Evolutionary conservation across 495 filamentous ascomycete genomes (phyloP).

Genomic region (Podospora sp.): DNA sequence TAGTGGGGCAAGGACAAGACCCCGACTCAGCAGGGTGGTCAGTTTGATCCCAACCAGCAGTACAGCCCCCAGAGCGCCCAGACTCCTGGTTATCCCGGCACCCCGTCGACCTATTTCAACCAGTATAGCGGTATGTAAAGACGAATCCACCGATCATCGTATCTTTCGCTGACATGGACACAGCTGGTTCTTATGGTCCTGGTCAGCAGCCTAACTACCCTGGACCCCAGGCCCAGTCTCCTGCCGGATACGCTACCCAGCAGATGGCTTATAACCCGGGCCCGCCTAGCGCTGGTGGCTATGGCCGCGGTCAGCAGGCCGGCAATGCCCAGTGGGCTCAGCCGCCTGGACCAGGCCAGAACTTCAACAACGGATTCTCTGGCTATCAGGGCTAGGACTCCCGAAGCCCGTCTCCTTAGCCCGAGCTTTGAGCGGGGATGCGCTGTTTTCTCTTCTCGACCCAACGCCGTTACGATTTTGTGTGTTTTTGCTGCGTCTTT

Average conservation of each 20-base stretch:
- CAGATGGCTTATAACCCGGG: constrained; percentile 56
- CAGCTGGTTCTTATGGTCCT: constrained; percentile 49
- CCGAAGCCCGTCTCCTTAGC: neutral
- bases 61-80: constrained; percentile 67
- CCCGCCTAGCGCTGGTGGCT: constrained; percentile 76
- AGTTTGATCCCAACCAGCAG: constrained; percentile 79
- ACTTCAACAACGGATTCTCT: constrained; percentile 61
- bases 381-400: constrained; percentile 58
- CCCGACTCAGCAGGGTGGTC: constrained; percentile 68
- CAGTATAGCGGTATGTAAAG: constrained; percentile 78
- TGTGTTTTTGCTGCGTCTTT: constrained; percentile 7
- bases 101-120: constrained; percentile 85
- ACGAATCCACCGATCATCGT: constrained; percentile 34
- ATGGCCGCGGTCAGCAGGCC: constrained; percentile 77
- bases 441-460: constrained; percentile 16
- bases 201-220: constrained; percentile 56
- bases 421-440: neutral
- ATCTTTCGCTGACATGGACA: constrained; percentile 32
- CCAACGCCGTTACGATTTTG: constrained; percentile 15
- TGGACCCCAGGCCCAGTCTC: constrained; percentile 59
- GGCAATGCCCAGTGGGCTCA: constrained; percentile 76
- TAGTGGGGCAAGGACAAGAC: constrained; percentile 99
- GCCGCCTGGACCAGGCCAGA: constrained; percentile 53
- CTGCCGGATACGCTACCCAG: constrained; percentile 64
- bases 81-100: constrained; percentile 64